These are phyloP conservation scores for Agastache rugosa DNA, from an alignment of 257 asterid species.

Conservation along the genomic window DNA sequence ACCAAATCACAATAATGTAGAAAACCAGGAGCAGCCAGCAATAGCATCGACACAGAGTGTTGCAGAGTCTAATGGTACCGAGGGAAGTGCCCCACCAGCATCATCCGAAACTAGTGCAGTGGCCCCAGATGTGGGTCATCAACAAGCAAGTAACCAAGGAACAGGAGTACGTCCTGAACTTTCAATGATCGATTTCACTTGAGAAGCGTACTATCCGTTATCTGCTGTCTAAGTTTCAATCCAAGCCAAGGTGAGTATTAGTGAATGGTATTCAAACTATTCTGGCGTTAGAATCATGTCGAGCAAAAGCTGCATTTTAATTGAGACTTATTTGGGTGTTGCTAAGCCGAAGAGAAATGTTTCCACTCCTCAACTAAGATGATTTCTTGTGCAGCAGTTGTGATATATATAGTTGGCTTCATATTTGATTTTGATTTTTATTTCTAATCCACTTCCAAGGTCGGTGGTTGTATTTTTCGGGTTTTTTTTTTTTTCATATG, in stretches of 20 bases:
- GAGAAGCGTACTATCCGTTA: slow-evolving; percentile 31
- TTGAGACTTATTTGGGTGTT: not conserved
- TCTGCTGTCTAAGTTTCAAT: not conserved
- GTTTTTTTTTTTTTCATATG: not conserved
- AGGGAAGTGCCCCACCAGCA: slow-evolving; percentile 46
- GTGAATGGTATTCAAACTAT: not conserved
- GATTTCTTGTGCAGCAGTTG: slow-evolving; percentile 25
- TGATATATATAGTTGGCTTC: not conserved
- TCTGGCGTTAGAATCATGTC: not conserved
- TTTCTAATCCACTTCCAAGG: not conserved
- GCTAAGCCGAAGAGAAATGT: not conserved
- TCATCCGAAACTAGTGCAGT: slow-evolving; percentile 32
- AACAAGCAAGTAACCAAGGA: slow-evolving; percentile 48
- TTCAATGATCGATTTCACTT: slow-evolving; percentile 76
- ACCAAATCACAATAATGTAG: slow-evolving; percentile 41
- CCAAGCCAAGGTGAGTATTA: not conserved
- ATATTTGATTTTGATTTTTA: not conserved
- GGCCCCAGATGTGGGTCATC: slow-evolving; percentile 37
- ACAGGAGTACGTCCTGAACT: slow-evolving; percentile 55
- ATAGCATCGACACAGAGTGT: slow-evolving; percentile 37
- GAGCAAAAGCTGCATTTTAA: slow-evolving; percentile 12
- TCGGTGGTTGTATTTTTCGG: slow-evolving; percentile 3
- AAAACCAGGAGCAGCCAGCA: slow-evolving; percentile 46
- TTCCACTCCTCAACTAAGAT: not conserved
- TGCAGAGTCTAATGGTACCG: slow-evolving; percentile 42